Evolutionary conservation across 768 basidiomycete species (phyloP).

Genomic region (Mycena floridula): DNA sequence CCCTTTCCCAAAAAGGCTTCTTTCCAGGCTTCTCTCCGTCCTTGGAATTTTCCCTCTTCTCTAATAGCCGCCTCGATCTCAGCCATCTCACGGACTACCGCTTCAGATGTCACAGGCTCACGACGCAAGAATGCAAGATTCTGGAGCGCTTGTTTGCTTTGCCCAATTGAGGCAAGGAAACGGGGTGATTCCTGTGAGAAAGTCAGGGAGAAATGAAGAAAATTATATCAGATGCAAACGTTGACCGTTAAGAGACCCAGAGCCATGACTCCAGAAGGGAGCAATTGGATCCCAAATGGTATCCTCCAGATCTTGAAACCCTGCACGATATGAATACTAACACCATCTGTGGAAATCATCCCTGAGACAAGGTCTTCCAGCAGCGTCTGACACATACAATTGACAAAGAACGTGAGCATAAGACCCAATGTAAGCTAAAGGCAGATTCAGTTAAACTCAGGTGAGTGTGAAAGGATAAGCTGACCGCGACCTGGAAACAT

Average conservation of each 20-base stretch:
- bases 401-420: no score
- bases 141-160: conserved; percentile 27
- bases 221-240: conserved; percentile 9
- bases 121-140: conserved; percentile 43
- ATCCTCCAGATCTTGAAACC: conserved; percentile 42
- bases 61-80: conserved; percentile 58
- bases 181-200: conserved; percentile 43
- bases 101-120: conserved; percentile 20
- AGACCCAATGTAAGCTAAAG: no score
- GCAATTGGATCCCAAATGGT: conserved; percentile 51
- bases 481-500: conserved; percentile 62
- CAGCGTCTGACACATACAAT: no score
- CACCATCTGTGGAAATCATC: no score
- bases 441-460: no score
- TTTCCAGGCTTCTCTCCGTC: conserved; percentile 34
- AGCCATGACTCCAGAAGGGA: conserved; percentile 50
- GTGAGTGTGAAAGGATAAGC: no score
- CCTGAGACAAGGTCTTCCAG: no score
- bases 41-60: conserved; percentile 49
- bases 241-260: conserved; percentile 44
- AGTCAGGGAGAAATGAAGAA: neutral
- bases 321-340: conserved; percentile 33
- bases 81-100: conserved; percentile 35
- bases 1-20: conserved; percentile 55
- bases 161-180: conserved; percentile 43